These are phyloP conservation scores for Tricholoma sp. DNA, from an alignment of 768 basidiomycete species.

Conservation along the genomic window DNA sequence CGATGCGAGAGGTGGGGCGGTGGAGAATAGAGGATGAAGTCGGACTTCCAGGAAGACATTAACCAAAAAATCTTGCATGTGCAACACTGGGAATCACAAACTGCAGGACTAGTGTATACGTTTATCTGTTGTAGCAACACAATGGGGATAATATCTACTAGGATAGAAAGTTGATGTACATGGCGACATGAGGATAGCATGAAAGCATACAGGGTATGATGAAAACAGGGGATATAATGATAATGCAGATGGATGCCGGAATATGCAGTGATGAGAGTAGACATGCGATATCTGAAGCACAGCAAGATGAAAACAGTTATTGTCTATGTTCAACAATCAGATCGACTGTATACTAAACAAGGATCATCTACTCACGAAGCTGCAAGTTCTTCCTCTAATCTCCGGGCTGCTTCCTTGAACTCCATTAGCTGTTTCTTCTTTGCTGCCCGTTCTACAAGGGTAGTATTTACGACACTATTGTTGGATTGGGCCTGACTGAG, in stretches of 20 bases:
- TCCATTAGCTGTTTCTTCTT: conserved; percentile 25
- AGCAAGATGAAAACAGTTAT: background rate
- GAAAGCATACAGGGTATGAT: conserved; percentile 5
- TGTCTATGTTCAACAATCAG: background rate
- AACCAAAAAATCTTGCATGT: conserved; percentile 5
- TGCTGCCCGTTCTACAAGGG: conserved; percentile 17
- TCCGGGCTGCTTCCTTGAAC: conserved; percentile 29
- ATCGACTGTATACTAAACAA: background rate
- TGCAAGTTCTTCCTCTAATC: conserved; percentile 27
- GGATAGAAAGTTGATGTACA: background rate
- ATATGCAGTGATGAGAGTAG: conserved; percentile 6
- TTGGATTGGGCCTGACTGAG: background rate
- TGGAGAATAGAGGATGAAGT: conserved; percentile 85
- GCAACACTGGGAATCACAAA: background rate
- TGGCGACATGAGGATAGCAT: background rate
- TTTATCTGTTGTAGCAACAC: background rate
- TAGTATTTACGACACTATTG: background rate
- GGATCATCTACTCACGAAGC: conserved; percentile 5
- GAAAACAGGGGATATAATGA: conserved; percentile 6
- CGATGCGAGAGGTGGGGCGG: conserved; percentile 86
- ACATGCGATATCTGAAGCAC: background rate
- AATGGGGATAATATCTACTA: background rate
- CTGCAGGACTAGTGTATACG: background rate
- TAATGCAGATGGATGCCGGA: conserved; percentile 3
- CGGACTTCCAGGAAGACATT: conserved; percentile 56